These are phyloP conservation scores for Friedmanniomyces simplex DNA, from an alignment of 495 filamentous ascomycete genomes.

Conservation along the genomic window DNA sequence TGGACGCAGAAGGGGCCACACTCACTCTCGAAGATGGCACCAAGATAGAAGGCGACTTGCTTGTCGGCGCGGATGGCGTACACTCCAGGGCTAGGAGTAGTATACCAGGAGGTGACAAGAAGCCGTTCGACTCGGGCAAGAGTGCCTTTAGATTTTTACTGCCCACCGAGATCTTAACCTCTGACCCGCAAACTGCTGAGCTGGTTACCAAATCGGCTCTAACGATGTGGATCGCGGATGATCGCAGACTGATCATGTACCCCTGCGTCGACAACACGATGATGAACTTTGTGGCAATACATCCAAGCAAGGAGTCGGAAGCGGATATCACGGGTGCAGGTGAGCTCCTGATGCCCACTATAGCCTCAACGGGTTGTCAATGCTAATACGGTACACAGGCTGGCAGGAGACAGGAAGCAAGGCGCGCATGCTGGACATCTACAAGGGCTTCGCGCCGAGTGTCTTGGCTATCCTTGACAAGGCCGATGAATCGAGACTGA, in stretches of 20 bases:
- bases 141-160: conserved; percentile 55
- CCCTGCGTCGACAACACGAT: conserved; percentile 44
- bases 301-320: conserved; percentile 39
- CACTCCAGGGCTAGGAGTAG: conserved; percentile 16
- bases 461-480: conserved; percentile 39
- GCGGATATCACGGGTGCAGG: conserved; percentile 1
- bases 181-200: conserved; percentile 34
- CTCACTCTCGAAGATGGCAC: conserved; percentile 20
- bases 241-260: conserved; percentile 50
- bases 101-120: conserved; percentile 27
- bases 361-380: neutral
- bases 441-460: conserved; percentile 39
- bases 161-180: conserved; percentile 26
- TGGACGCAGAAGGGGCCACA: conserved; percentile 35
- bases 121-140: conserved; percentile 41
- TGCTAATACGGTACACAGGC: conserved; percentile 9
- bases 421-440: conserved; percentile 41
- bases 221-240: conserved; percentile 40
- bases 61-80: conserved; percentile 30
- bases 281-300: conserved; percentile 52
- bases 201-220: conserved; percentile 32
- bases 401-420: conserved; percentile 42
- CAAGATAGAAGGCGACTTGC: conserved; percentile 21
- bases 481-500: conserved; percentile 42
- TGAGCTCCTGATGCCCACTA: neutral